phyloP scores from a whole-genome alignment of 2,329 filamentous ascomycete species.

The Ophiostoma australiae region DNA sequence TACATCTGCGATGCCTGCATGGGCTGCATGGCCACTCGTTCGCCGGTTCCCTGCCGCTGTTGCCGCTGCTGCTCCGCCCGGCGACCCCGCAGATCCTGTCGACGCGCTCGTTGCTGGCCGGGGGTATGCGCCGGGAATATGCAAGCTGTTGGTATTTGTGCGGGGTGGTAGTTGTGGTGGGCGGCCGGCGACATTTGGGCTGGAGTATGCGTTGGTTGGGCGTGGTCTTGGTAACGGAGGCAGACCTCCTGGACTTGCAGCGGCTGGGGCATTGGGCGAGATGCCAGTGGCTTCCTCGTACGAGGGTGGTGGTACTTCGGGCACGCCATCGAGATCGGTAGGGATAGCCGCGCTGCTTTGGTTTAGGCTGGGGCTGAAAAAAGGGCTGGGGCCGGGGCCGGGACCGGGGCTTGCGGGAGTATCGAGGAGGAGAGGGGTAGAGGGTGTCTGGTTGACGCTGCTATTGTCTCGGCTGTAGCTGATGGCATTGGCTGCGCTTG shows the following conservation, averaged over 20 bases:
- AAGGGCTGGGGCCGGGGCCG: neutral
- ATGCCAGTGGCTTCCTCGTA: slow-evolving; percentile 28
- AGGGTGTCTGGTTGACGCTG: slow-evolving; percentile 25
- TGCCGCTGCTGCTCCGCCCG: neutral
- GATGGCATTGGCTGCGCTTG: slow-evolving; percentile 9
- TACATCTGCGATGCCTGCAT: neutral
- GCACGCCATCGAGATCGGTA: slow-evolving; percentile 4
- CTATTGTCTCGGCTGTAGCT: slow-evolving; percentile 19
- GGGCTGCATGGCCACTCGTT: neutral
- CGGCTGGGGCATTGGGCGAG: neutral
- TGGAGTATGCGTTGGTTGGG: neutral
- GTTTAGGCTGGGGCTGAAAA: neutral
- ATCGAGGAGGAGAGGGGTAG: slow-evolving; percentile 23
- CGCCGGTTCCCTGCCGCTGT: neutral
- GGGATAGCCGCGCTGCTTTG: neutral
- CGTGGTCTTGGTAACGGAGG: neutral
- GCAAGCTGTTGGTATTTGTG: neutral
- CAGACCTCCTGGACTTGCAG: neutral
- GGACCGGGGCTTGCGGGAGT: neutral
- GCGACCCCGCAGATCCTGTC: neutral
- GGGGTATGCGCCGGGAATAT: slow-evolving; percentile 9
- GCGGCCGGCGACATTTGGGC: neutral
- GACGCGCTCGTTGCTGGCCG: slow-evolving; percentile 3
- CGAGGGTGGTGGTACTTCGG: slow-evolving; percentile 26
- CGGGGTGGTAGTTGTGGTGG: neutral